Base-by-base conservation (phyloP, 306 rosid genomes). In the Glycine soja region DNA sequence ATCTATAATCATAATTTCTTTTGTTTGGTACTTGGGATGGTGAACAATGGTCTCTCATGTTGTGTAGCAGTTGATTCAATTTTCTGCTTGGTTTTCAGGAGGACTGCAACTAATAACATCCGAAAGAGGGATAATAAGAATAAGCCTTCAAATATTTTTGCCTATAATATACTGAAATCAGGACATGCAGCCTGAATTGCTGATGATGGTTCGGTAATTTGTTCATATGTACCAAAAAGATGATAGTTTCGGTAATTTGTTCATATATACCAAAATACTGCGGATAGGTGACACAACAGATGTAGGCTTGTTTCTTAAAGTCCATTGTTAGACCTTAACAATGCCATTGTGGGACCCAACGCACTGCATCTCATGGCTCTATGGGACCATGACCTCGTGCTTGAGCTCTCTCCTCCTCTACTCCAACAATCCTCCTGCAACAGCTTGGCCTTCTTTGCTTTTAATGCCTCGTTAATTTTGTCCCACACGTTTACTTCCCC, bases 321-420 rank as follows among this genome's bases (percentile, higher is more conserved):
- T 75, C 79, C 97, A 40, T 89, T 90, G 72, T 92, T 92, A 5
- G 90, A 85, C 82, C 97, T 86, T 85, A 91, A 84, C 72, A 64
- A 57, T 58, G 92, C 92, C 92, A 96, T 86, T 56, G 91, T 88
- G 43, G 96, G 99, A 86, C 97, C 98, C 76, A 96, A 81, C 32
- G 98, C 97, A 38, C 98, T 89, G 87, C 97, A 86, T 81, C 97
- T 90, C 80, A 90, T 66, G 63, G 89, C 92, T 79, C 94, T 90
- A 34, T 74, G 19, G 15, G 94, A 87, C 96, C 97, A 89, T 54
- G 91, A 73, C n/a, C 85, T 81, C 38, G 85, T 76, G 79, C 86
- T 83, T 77, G 96, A 85, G 71, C 77, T 84, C 67, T 85, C 92
- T 68, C 71, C 88, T 75, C 77, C 82, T 58, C 77, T 83, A 58